Base-by-base conservation (phyloP, 805 yeast genomes). In the Saccharomycopsis vini region DNA sequence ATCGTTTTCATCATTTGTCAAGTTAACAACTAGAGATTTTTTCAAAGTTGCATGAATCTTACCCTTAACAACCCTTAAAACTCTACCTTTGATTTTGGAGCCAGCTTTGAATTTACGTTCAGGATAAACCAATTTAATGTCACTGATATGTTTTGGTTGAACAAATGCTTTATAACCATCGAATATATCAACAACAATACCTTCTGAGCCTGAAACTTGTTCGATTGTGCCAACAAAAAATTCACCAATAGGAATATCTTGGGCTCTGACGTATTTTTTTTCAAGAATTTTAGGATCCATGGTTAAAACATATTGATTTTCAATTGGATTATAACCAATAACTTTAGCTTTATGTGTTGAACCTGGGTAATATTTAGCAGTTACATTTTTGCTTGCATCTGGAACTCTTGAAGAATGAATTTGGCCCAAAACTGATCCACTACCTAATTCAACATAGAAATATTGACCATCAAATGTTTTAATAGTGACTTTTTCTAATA, bases 71-170 rank as follows among this genome's bases (percentile, higher is more conserved):
- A 71, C 63, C 42, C 63, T 69, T 52, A 86, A 61, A 10, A 87
- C 73, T 63, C 95, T 75, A 50, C 81, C 92, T 54, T 73, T 82
- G 24, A 86, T 85, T 52, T 79, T 82, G 35, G 81, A 67, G 9
- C 96, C 97, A 36, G 80, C 77, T 62, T 84, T 85, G 70, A 81
- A 90, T 56, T 87, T 86, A 67, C 92, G 75, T 63, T 92, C 97
- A 4, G 98, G 98, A 57, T 90, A 81, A 2, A 77, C 76, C 50
- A 90, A 68, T 58, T 78, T 81, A 46, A 83, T 72, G 61, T 92
- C 99, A 52, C 95, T 80, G 61, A 92, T 74, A 55, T 90, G 95
- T 21, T 66, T 57, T 22, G 77, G 68, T 12, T 85, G 81, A 23
- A 86, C 97, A 50, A 72, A 64, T 4, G 87, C 98, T 35, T 72